Evolutionary conservation across 441 rosid genomes (phyloP), one percentile per base, ranked within the genome.

Genomic region (Erodium trifolium): DNA sequence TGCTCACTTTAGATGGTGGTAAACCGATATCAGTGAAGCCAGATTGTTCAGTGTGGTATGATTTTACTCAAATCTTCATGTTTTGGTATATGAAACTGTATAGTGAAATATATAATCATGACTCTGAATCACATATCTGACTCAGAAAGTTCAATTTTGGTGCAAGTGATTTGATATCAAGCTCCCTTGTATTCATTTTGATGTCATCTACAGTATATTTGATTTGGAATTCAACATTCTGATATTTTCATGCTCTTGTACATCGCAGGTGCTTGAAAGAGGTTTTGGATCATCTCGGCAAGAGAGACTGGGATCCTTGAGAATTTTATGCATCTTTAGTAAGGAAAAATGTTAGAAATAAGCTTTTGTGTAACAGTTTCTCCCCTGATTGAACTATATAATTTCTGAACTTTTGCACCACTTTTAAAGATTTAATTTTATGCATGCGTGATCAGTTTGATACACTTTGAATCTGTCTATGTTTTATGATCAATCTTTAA

Each of bases 251-350:
- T 19, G 23, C 2, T 5, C 6, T 6, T 18, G 12, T 18, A 5
- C 37, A 34, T 34, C 5, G 63, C 63, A 57, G 63, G 63, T 57
- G 18, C 63, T 57, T 57, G 63, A 55, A 57, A 57, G 27, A 8
- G 11, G 16, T 57, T 16, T 57, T 19, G 19, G 63, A 18, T 57
- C 63, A 18, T 57, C 29, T 6, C 63, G 8, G 23, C 60, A 53
- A 57, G 29, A 17, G 63, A 57, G 29, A 57, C 63, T 57, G 9
- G 17, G 11, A 18, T 57, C 63, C 63, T 17, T 57, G 12, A 57
- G 29, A 57, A 6, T 57, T 5, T 55, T 5, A 41, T 6, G 9
- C 37, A 34, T 16, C 6, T 57, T 57, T 43, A 43, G 12, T 43
- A 8, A 7, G 49, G 27, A 10, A 57, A 57, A 17, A 34, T 4